Base-by-base conservation (phyloP, 2,329 filamentous ascomycete species). In the Exophiala bonariae region DNA sequence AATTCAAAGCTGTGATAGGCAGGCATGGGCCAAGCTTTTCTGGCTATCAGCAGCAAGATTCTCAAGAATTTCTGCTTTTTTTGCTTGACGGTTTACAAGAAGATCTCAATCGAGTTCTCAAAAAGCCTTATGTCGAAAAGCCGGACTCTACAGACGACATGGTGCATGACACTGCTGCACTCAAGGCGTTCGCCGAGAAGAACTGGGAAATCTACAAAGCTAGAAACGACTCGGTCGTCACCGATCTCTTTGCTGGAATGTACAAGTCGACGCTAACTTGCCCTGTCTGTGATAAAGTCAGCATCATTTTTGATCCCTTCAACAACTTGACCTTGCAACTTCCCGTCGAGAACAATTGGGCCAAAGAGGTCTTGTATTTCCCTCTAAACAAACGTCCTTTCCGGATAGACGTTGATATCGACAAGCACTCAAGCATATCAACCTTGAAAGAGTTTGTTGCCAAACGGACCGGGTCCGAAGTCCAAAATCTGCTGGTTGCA, bases 261-360 rank as follows among this genome's bases (percentile, higher is more conserved):
- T 99, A 97, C 79, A 96, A 97, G 72, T 97, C 95, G 35, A 97
- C 92, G 0, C 80, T 99, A 54, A 86, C 93, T 54, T 99, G 93
- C 63, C 93, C 93, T 0, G 80, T 79, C 6, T 99, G 93, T 66
- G 80, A 86, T 59, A 99, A 97, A 71, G 87, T 97, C 68, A 96
- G 91, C 79, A 96, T 99, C 60, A 97, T 93, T 0, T 99, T 99
- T 63, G 93, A 99, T 65, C 93, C 93, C 1, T 99, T 95, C 75
- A 96, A 90, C 67, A 93, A 95, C 56, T 72, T 99, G 49, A 96
- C 93, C 0, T 74, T 99, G 18, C 93, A 95, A 47, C 74, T 99
- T 26, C 93, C 93, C 0, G 82, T 96, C 44, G 86, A 93, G 65
- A 90, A 86, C 55, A 79, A 89, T 35, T 96, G 89, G 86, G 77